A percentile compares a stretch with the other conserved stretches of the same genome.
phyloP scores from a whole-genome alignment of 345 rosid species.

The Citrus reticulata region DNA sequence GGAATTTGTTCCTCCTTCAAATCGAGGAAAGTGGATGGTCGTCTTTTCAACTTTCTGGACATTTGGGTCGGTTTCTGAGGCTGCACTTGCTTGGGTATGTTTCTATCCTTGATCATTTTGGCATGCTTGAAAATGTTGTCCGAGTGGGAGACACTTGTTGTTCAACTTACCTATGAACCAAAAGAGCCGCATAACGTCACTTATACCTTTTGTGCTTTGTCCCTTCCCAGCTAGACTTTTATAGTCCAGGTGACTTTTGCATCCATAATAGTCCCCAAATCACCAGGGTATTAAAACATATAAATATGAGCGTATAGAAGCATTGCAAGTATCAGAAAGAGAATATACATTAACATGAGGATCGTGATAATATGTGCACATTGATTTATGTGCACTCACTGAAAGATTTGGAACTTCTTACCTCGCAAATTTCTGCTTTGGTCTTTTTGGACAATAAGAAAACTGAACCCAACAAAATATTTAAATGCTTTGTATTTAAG shows the following conservation, averaged over 20 bases:
- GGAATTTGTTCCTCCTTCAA: slow-evolving; percentile 56
- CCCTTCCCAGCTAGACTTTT: too few relatives aligned
- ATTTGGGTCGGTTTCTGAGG: slow-evolving; percentile 51
- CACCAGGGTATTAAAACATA: too few relatives aligned
- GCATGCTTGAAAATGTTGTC: background rate
- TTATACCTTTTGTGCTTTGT: too few relatives aligned
- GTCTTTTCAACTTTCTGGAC: slow-evolving; percentile 54
- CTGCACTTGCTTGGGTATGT: slow-evolving; percentile 55
- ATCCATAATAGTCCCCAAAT: too few relatives aligned
- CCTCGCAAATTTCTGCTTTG: background rate
- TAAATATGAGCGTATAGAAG: too few relatives aligned
- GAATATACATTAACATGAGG: too few relatives aligned
- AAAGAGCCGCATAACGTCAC: background rate
- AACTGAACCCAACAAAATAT: background rate
- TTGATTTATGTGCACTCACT: background rate
- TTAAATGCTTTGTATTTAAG: background rate
- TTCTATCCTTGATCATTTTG: background rate
- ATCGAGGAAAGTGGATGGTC: slow-evolving; percentile 62
- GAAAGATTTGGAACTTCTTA: background rate
- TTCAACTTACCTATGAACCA: background rate
- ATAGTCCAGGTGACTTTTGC: too few relatives aligned
- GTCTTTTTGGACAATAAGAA: background rate
- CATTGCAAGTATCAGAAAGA: too few relatives aligned
- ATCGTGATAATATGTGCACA: too few relatives aligned
- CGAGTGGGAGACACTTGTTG: background rate